Evolutionary conservation across 768 basidiomycete genomes (phyloP), one percentile per base, ranked within the genome.

Genomic region (Tulasnella sp.): DNA sequence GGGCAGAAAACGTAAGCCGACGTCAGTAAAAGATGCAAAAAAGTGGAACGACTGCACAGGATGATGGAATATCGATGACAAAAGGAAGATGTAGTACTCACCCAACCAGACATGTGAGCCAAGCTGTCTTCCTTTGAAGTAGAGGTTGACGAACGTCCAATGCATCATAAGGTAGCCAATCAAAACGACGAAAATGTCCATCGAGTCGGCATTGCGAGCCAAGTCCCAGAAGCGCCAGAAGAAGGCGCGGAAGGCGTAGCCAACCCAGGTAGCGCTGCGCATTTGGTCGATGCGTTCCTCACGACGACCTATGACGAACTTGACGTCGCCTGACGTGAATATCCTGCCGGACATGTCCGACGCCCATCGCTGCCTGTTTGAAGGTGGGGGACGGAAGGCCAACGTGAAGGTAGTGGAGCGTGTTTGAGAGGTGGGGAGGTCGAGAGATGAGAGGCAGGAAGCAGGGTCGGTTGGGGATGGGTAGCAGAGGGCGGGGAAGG

Each of bases 161-260:
- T 98, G 96, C 98, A 99, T 99, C 69, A 99, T 88, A 75, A 96
- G 85, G 84, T 99, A 99, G 18, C 97, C 98, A 15, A 93, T 88
- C 26, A 98, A 89, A 81, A 99, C 95, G 80, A 99, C 91, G 75
- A 97, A 87, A 82, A 99, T 98, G 84, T 99, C 98, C 32, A 96
- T 89, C 0, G 95, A 96, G 84, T 98, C 94, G 15, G 98, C 96
- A 86, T 95, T 94, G 90, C 93, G 94, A 70, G 93, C 90, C 42
- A 96, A 87, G 74, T 92, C 90, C 90, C 91, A 96, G 87, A 97
- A 96, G 16, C 95, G 89, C 74, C 92, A 82, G 39, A 93, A 88
- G 39, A 95, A 85, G 0, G 92, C 90, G 39, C 91, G 86, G 10
- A 88, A 88, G 1, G 97, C 96, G 81, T 98, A 97, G 0, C 93